These are phyloP conservation scores for Suillus subluteus DNA, from an alignment of 768 basidiomycete genomes.

Conservation along the genomic window DNA sequence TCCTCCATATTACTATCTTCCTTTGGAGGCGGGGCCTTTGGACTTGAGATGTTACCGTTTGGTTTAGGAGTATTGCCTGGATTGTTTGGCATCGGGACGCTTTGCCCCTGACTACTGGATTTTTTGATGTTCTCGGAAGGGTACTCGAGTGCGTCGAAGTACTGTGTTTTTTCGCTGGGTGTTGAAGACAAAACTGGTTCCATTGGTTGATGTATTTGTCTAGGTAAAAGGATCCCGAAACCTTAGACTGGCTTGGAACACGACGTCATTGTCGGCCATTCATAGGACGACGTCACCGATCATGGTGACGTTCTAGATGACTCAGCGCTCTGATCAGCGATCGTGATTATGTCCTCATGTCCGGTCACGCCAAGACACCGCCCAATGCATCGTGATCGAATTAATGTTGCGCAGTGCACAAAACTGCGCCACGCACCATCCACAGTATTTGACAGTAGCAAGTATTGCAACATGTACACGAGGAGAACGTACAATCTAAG, in stretches of 20 bases:
- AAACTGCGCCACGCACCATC: too few species aligned
- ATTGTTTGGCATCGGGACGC: background rate
- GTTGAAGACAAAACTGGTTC: slow-evolving; percentile 12
- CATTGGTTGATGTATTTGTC: background rate
- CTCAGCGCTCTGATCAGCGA: background rate
- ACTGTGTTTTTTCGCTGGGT: slow-evolving; percentile 40
- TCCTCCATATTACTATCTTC: background rate
- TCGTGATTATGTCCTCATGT: background rate
- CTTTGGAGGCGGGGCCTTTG: background rate
- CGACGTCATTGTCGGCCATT: background rate
- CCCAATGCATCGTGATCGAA: too few species aligned
- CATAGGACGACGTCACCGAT: background rate
- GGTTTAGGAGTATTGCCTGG: slow-evolving; percentile 6
- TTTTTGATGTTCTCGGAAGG: background rate
- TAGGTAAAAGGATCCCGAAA: too few species aligned
- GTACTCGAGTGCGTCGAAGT: slow-evolving; percentile 48
- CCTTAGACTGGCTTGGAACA: background rate
- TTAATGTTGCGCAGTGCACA: too few species aligned
- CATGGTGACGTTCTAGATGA: background rate
- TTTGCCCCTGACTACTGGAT: background rate
- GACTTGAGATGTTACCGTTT: background rate
- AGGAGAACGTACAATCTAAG: background rate
- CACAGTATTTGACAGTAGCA: background rate
- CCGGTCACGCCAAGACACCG: background rate
- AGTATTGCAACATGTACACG: background rate